Conservation (phyloP, 1,284 basidiomycete species). For the Neolentinus lepideus region DNA sequence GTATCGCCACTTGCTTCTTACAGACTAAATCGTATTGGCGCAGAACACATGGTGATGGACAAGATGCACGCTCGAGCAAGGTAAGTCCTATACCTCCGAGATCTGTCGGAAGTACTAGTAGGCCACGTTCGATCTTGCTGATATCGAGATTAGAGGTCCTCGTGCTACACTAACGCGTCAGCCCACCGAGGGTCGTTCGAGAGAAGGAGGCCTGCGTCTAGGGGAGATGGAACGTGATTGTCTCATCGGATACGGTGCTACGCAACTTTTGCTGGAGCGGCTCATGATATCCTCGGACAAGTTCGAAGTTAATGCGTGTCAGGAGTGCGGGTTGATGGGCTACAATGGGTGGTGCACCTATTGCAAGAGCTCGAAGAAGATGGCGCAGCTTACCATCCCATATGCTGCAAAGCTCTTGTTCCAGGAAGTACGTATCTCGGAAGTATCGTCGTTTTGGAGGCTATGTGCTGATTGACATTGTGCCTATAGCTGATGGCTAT, state of each 20-base stretch:
- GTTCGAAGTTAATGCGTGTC: conserved; percentile 95
- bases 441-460: conserved; percentile 1
- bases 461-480: conserved; percentile 1
- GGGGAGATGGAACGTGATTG: conserved; percentile 99
- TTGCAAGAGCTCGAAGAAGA: conserved; percentile 94
- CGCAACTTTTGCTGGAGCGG: conserved; percentile 91
- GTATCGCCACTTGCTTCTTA: conserved; percentile 7
- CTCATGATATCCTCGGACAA: conserved; percentile 98
- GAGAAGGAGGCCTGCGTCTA: conserved; percentile 94
- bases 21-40: conserved; percentile 14
- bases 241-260: conserved; percentile 92
- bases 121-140: not conserved
- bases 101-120: conserved; percentile 3
- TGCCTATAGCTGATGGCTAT: conserved; percentile 79
- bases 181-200: conserved; percentile 95
- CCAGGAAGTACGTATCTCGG: conserved; percentile 71
- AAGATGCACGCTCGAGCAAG: conserved; percentile 99
- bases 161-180: conserved; percentile 95
- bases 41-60: conserved; percentile 98
- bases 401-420: conserved; percentile 97
- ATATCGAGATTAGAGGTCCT: conserved; percentile 61
- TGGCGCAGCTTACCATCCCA: conserved; percentile 95
- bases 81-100: conserved; percentile 29
- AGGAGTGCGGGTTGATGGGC: conserved; percentile 92
- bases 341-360: conserved; percentile 96